Percentiles rank a stretch among this genome's conserved stretches.
Evolutionary conservation across 257 asterid genomes (phyloP).

Genomic region (Solanum paucissectum): DNA sequence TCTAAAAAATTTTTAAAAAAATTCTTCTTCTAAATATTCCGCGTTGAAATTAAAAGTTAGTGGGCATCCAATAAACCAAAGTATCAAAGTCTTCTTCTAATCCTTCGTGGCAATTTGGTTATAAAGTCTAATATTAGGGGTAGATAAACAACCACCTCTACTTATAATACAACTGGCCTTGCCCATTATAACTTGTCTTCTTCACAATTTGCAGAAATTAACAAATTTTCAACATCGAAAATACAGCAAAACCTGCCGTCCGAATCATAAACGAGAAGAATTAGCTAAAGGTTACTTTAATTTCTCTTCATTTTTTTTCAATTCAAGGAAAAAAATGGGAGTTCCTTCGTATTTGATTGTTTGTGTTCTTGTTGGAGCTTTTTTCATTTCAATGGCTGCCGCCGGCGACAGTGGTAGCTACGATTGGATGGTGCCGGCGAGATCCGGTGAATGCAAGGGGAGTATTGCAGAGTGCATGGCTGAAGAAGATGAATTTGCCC

Average conservation of each 20-base stretch:
- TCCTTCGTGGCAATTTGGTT: slow-evolving; percentile 9
- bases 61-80: slow-evolving; percentile 9
- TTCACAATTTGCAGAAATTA: not conserved
- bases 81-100: not conserved
- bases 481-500: slow-evolving; percentile 49
- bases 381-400: slow-evolving; percentile 16
- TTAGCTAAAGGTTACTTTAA: not conserved
- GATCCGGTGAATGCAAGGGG: slow-evolving; percentile 34
- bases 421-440: slow-evolving; percentile 49
- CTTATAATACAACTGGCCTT: slow-evolving; percentile 1
- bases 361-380: slow-evolving; percentile 1
- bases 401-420: slow-evolving; percentile 32
- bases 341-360: not conserved
- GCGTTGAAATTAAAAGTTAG: slow-evolving; percentile 8
- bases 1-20: not conserved
- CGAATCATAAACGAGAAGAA: not conserved
- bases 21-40: not conserved
- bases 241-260: not conserved
- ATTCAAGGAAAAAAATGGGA: slow-evolving; percentile 6
- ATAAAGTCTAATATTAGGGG: not conserved
- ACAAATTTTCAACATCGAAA: not conserved
- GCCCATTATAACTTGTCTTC: not conserved
- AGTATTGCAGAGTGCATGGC: slow-evolving; percentile 47
- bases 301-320: not conserved
- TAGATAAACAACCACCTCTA: not conserved